These are phyloP conservation scores for Ophiocordyceps unilateralis DNA, from an alignment of 2,329 filamentous ascomycete species.

Conservation along the genomic window DNA sequence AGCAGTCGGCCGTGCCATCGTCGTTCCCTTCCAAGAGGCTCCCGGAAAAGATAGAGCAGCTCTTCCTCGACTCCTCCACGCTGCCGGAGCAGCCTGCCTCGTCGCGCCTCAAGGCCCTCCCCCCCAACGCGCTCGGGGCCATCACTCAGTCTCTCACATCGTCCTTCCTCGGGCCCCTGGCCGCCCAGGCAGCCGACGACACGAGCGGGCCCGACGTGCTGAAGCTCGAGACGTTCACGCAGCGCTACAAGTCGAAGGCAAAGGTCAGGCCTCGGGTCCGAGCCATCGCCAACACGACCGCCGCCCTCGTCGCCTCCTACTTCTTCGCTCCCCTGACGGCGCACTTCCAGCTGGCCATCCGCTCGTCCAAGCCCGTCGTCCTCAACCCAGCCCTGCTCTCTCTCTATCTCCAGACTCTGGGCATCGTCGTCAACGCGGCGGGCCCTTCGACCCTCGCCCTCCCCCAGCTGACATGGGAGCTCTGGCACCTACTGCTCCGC, in stretches of 20 bases:
- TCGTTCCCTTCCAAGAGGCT: conserved; percentile 70
- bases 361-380: conserved; percentile 37
- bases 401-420: conserved; percentile 72
- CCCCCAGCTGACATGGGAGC: conserved; percentile 64
- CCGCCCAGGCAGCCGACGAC: conserved; percentile 64
- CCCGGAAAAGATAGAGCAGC: conserved; percentile 52
- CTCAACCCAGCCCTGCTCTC: conserved; percentile 60
- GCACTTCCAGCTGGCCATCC: conserved; percentile 53
- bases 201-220: conserved; percentile 65
- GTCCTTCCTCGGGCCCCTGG: conserved; percentile 64
- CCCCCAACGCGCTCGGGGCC: conserved; percentile 43
- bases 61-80: conserved; percentile 36
- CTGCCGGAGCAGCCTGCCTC: conserved; percentile 8
- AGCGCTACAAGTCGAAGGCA: conserved; percentile 21
- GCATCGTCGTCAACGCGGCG: conserved; percentile 64
- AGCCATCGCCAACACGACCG: conserved; percentile 58
- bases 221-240: conserved; percentile 80
- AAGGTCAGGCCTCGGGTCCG: conserved; percentile 25
- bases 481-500: conserved; percentile 65
- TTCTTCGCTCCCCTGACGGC: conserved; percentile 83
- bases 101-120: conserved; percentile 31
- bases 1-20: conserved; percentile 37
- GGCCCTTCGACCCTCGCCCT: conserved; percentile 64
- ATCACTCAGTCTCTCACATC: conserved; percentile 53
- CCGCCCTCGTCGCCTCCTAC: conserved; percentile 52